Base-by-base conservation (phyloP, 768 basidiomycete species). In the Trametes sanguinea region DNA sequence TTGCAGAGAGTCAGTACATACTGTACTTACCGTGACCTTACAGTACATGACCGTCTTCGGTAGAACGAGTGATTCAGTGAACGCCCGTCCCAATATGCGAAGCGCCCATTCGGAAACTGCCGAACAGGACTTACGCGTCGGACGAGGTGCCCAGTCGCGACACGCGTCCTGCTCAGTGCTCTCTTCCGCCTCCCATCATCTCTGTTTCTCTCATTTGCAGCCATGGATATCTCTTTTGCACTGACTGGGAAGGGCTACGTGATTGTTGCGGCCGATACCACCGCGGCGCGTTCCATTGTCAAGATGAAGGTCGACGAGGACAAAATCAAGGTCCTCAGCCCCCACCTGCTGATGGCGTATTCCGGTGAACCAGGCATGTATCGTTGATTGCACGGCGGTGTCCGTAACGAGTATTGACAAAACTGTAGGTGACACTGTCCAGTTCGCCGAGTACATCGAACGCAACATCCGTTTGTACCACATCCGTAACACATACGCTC, bases 251-350 rank as follows among this genome's bases (percentile, higher is more conserved):
- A 97, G 74, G 95, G 88, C 70, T 99, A 94, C 76, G 89, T 94
- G 58, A 84, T 99, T 64, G 78, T 99, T 68, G 94, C 95, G 2
- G 87, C 95, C 9, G 96, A 98, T 76, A 94, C 89, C 7, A 92
- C 88, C 13, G 86, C 94, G 7, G 86, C 89, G 3, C 84, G 93
- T 67, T 97, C 94, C 35, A 93, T 99, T 76, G 88, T 98, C 73
- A 96, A 95, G 78, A 97, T 98, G 94, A 97, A 98, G 80, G 74
- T 82, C 40, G 94, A 97, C 76, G 92, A 93, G 78, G 95, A 98
- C 82, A 98, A 98, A 80, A 93, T 96, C 81, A 94, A 95, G 76
- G 81, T 84, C 27, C 82, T 99, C 45, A 88, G 92, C 64, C 88
- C 94, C 29, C 93, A 97, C 75, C 79, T 98, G 37, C 83, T 95